Evolutionary conservation across 2,329 filamentous ascomycete genomes (phyloP).

Genomic region (Dendryphion nanum): DNA sequence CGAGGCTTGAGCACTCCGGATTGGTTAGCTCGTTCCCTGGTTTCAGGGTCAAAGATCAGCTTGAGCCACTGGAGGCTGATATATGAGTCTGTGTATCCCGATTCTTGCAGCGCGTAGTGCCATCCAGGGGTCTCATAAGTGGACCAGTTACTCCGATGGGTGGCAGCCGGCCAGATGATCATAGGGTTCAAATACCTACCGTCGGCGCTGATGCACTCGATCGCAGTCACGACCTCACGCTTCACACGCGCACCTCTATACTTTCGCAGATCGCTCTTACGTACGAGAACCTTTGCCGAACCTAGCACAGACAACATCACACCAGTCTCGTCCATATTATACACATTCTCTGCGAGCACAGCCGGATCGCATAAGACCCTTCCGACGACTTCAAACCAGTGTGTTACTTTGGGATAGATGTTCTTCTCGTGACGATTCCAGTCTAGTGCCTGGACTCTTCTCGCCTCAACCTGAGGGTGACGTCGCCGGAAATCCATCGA

Average conservation of each 20-base stretch:
- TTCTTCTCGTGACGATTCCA: slow-evolving; percentile 7
- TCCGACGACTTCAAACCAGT: slow-evolving; percentile 5
- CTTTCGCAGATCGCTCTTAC: slow-evolving; percentile 9
- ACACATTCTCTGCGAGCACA: slow-evolving; percentile 6
- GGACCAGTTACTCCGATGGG: slow-evolving; percentile 12
- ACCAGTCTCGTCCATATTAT: slow-evolving; percentile 15
- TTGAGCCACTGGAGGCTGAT: slow-evolving; percentile 37
- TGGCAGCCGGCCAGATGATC: slow-evolving; percentile 14
- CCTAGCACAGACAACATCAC: slow-evolving; percentile 11
- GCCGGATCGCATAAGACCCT: slow-evolving; percentile 1
- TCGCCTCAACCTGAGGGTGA: slow-evolving; percentile 14
- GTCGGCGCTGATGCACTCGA: slow-evolving; percentile 9
- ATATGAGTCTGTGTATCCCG: slow-evolving; percentile 21
- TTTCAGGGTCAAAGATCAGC: slow-evolving; percentile 34
- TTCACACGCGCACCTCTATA: slow-evolving; percentile 13
- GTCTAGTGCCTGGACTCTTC: slow-evolving; percentile 34
- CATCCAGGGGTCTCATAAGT: slow-evolving; percentile 12
- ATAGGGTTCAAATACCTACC: slow-evolving; percentile 13
- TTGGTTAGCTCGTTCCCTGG: slow-evolving; percentile 20
- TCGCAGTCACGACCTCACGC: slow-evolving; percentile 11
- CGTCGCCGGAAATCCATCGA: slow-evolving; percentile 13
- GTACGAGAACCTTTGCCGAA: slow-evolving; percentile 6
- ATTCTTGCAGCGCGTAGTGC: slow-evolving; percentile 7
- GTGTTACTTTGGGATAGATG: slow-evolving; percentile 9
- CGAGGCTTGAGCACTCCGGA: slow-evolving; percentile 23